Base-by-base conservation (phyloP, 768 basidiomycete species). In the Lentinus brumalis region DNA sequence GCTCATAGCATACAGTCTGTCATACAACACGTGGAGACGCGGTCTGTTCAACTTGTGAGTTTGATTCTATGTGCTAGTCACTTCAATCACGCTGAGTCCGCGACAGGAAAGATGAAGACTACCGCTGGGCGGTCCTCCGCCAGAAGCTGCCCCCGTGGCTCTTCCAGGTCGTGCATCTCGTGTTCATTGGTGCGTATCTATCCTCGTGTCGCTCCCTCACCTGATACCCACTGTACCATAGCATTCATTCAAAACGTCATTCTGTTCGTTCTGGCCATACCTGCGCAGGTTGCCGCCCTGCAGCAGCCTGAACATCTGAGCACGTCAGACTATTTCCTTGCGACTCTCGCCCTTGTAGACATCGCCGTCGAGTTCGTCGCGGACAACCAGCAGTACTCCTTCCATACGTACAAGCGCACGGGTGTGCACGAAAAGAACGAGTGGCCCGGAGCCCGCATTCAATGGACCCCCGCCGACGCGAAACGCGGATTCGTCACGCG, bases 381-480 rank as follows among this genome's bases (percentile, higher is more conserved):
- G 4, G 96, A 98, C 73, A 94, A 96, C 66, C 92, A 95, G 71
- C 96, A 98, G 67, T 95, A 84, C 73, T 85, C 89, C 3, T 96
- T 81, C 74, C 91, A 93, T 64, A 83, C 83, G 0, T 90, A 86
- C 75, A 98, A 98, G 73, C 85, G 86, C 61, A 72, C 71, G 35
- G 69, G 76, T 55, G 70, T 71, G 5, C 73, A 74, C 11, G 67
- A 75, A 52, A 68, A 72, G 21, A 83, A 82, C 59, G 77, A 91
- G 10, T 89, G 91, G 88, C 74, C 77, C 26, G 85, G 86, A 8
- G 83, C 89, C 3, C 79, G 84, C 29, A 80, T 92, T n/a, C 60
- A 76, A 5, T 91, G 89, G 83, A 86, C 85, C 1, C 77, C 82
- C 18, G 81, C 80, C 18, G 90, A 93, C 72, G 83, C 80, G 1